Evolutionary conservation across 2,329 filamentous ascomycete species (phyloP), one percentile per base, ranked within the genome.

Genomic region (Simplicillium sp.): DNA sequence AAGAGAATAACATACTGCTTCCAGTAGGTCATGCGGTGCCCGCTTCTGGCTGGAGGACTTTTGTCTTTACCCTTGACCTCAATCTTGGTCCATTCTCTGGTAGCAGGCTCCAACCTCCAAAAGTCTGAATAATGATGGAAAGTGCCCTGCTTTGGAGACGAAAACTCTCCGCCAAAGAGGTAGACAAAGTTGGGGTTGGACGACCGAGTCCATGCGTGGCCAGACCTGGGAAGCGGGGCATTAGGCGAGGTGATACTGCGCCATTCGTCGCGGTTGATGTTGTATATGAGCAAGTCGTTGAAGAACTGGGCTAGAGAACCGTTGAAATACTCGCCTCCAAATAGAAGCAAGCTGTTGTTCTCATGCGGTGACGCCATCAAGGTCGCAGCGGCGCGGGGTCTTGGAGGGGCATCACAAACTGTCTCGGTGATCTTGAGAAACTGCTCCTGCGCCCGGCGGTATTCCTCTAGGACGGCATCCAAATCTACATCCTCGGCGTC

Each of bases 71-170:
- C 85, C 66, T 77, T 77, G 52, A 72, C 73, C 60, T 98, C 92
- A 29, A 98, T 71, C 46, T 89, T 84, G 42, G 80, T 85, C 92
- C 92, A 98, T 66, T 98, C 92, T 52, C 88, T 75, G 7, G 77
- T 81, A 8, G 73, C 75, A 1, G 90, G 84, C 56, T 97, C 89
- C 34, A 97, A 74, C 38, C 84, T 75, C 90, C 92, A 98, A 60
- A 98, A 97, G 65, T 97, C 92, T 55, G 94, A 95, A 67, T 98
- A 98, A 63, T 98, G 92, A 61, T 98, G 96, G 56, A 98, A 98
- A 0, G 90, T 97, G 4, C 92, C 92, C 63, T 97, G 92, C 59
- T 96, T 97, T 2, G 92, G 92, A 20, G 84, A 90, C 43, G 86
- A 94, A 61, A 98, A 98, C 64, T 98, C 92, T 46, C 90, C 92